Conservation (phyloP, 768 basidiomycete genomes). For the Hericium erinaceus region DNA sequence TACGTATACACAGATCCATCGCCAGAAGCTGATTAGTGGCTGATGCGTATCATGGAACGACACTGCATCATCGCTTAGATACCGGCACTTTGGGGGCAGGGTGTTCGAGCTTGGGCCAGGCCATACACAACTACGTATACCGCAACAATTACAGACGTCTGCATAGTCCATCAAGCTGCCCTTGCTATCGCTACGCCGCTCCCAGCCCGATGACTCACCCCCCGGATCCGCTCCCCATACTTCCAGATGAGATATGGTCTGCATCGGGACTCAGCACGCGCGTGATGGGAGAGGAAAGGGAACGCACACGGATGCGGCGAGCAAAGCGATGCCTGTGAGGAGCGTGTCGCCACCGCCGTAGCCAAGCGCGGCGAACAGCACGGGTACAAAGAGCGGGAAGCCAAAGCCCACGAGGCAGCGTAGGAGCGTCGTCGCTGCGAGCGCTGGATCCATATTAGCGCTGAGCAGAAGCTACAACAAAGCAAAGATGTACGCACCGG, state of each 20-base stretch:
- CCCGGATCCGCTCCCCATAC: slow-evolving; percentile 26
- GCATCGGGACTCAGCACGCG: slow-evolving; percentile 23
- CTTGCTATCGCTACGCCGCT: no score
- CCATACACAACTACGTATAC: no score
- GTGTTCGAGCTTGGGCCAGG: no score
- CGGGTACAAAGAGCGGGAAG: slow-evolving; percentile 71
- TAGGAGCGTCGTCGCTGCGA: slow-evolving; percentile 55
- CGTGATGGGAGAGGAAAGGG: background rate
- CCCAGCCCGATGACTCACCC: background rate
- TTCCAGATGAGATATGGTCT: slow-evolving; percentile 36
- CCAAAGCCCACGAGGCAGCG: slow-evolving; percentile 63
- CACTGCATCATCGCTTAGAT: no score
- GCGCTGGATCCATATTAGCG: slow-evolving; percentile 28
- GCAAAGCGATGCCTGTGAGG: slow-evolving; percentile 48
- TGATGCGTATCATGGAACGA: no score
- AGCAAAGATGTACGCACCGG: slow-evolving; percentile 30
- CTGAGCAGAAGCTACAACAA: slow-evolving; percentile 3
- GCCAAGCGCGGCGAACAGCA: slow-evolving; percentile 56
- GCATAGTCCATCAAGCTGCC: no score
- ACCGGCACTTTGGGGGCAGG: no score
- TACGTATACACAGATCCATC: no score
- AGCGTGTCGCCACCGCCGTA: slow-evolving; percentile 65
- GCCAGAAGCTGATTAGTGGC: no score
- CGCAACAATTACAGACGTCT: no score
- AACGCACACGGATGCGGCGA: slow-evolving; percentile 47